A percentile compares a stretch with the other conserved stretches of the same genome.
phyloP scores from a whole-genome alignment of 73 alveolate genomes.

The Breviolum minutum region DNA sequence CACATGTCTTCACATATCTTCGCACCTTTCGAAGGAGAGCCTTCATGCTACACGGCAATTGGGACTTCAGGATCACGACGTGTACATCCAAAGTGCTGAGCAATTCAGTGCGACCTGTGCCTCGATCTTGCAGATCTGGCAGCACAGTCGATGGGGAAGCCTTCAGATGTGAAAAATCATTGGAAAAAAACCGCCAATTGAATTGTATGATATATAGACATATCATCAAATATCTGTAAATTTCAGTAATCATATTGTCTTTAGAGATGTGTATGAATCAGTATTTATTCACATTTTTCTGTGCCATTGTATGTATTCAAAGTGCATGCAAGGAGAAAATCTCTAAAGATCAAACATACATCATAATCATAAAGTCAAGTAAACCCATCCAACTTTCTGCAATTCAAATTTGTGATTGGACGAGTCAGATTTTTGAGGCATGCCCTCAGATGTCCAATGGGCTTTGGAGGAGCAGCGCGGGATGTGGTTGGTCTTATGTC shows the following conservation, averaged over 20 bases:
- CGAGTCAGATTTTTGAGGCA: background rate
- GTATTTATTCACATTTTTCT: background rate
- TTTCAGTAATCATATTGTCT: no score
- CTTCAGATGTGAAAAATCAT: no score
- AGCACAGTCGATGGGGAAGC: background rate
- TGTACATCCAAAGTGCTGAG: slow-evolving; percentile 30
- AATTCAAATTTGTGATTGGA: background rate
- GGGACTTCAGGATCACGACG: slow-evolving; percentile 34
- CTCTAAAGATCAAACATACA: no score
- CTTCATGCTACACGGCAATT: slow-evolving; percentile 50
- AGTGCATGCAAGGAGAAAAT: no score
- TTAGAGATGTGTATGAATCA: no score
- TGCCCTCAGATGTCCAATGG: slow-evolving; percentile 38
- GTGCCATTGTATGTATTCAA: no score
- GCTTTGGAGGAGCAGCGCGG: slow-evolving; percentile 52
- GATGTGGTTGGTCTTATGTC: slow-evolving; percentile 45
- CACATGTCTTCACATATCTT: background rate
- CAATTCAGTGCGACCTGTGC: slow-evolving; percentile 24
- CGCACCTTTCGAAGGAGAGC: slow-evolving; percentile 9
- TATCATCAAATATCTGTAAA: no score
- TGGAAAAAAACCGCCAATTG: no score
- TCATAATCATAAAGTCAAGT: no score
- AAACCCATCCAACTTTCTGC: no score
- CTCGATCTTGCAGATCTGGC: background rate
- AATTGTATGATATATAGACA: no score